Evolutionary conservation across 2,329 filamentous ascomycete genomes (phyloP).

Genomic region (Ascochyta clinopodiicola): DNA sequence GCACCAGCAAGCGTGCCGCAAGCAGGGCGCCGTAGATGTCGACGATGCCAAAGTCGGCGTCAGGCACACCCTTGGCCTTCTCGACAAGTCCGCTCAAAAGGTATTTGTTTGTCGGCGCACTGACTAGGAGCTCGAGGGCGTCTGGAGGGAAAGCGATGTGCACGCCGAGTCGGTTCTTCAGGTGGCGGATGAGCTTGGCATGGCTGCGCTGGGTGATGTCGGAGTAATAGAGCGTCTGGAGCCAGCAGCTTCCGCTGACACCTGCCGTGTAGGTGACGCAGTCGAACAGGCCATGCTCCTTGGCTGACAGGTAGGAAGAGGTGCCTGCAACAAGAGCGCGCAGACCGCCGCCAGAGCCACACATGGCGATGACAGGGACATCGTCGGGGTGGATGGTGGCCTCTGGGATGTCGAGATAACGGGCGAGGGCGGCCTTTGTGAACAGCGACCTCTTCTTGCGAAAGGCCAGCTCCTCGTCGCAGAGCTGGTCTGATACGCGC

Average conservation of each 20-base stretch:
- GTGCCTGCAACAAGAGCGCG: slow-evolving; percentile 89
- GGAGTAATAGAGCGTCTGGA: slow-evolving; percentile 86
- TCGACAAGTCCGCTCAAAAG: slow-evolving; percentile 88
- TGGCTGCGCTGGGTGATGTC: slow-evolving; percentile 75
- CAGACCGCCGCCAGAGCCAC: slow-evolving; percentile 89
- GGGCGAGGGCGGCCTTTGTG: slow-evolving; percentile 76
- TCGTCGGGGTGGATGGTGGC: slow-evolving; percentile 89
- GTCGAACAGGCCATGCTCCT: slow-evolving; percentile 89
- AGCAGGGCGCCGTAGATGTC: slow-evolving; percentile 91
- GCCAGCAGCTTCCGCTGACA: slow-evolving; percentile 95
- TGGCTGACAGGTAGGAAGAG: slow-evolving; percentile 82
- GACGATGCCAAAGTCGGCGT: slow-evolving; percentile 85
- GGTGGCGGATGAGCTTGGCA: slow-evolving; percentile 75
- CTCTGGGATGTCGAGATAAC: slow-evolving; percentile 79
- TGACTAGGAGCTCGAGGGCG: slow-evolving; percentile 80
- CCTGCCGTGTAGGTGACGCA: slow-evolving; percentile 95
- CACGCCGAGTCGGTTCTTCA: slow-evolving; percentile 82
- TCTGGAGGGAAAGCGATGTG: slow-evolving; percentile 93
- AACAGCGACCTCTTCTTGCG: slow-evolving; percentile 71
- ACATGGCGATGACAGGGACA: slow-evolving; percentile 90
- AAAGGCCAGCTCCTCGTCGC: slow-evolving; percentile 81
- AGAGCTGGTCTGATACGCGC: slow-evolving; percentile 80
- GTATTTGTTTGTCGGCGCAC: slow-evolving; percentile 90
- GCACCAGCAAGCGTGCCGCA: slow-evolving; percentile 83
- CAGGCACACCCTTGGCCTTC: slow-evolving; percentile 82